Evolutionary conservation across 805 yeast species (phyloP), one percentile per base, ranked within the genome.

Genomic region (Blastobotrys robertii): DNA sequence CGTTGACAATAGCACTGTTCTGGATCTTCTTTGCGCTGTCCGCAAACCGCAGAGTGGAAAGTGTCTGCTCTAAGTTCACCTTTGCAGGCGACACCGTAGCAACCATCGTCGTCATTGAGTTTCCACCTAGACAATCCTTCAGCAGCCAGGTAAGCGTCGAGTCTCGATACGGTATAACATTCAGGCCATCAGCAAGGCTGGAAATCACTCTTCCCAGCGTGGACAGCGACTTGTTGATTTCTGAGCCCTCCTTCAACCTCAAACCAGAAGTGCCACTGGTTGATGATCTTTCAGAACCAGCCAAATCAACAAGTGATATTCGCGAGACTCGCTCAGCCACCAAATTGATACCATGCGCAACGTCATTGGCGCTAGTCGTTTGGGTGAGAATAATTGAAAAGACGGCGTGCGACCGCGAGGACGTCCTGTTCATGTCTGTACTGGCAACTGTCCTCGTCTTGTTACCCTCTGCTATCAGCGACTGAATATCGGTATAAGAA

Each of bases 71-170:
- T 56, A 73, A 78, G 53, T 80, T 81, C 15, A 74, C 65, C 44
- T 80, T 86, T 14, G 75, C 67, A 0, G 94, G 92, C 0, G 92
- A 78, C 0, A 85, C 68, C 55, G 90, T 83, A 16, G 88, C 90
- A 15, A 85, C 72, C 80, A 84, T 74, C 1, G 79, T 78, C 0
- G 92, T 85, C 55, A 80, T 38, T 3, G 42, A 38, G 15, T 79
- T 79, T 1, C 90, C 90, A 2, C 85, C 82, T 30, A 82, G 63
- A 44, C 73, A 74, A 49, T 81, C 87, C 51, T 74, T 76, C 50
- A 81, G 60, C 2, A 81, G 62, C 74, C 83, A 81, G 0, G 87
- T 81, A 44, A 81, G 60, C 0, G 69, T 65, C 0, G 85, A 78
- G 48, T 81, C 86, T 50, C 87, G 63, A 50, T 76, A 78, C 0